Conservation (phyloP, 2,329 filamentous ascomycete species). For the Neopestalotiopsis clavispora region DNA sequence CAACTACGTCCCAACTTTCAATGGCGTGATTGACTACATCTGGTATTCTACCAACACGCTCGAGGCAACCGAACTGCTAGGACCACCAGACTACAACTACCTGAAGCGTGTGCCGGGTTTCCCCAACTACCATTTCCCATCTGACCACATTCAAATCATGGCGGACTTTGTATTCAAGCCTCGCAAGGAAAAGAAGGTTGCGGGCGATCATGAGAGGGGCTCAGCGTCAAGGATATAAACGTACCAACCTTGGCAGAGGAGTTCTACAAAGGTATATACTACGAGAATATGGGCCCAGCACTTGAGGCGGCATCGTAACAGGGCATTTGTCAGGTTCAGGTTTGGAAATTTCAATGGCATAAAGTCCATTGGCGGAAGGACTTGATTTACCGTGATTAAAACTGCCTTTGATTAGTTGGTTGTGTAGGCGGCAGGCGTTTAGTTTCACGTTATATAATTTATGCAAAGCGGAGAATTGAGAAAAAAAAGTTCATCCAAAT, state of each 20-base stretch:
- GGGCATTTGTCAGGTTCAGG: constrained; percentile 2
- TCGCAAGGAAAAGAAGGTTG: constrained; percentile 76
- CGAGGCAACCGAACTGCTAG: constrained; percentile 82
- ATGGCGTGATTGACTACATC: constrained; percentile 93
- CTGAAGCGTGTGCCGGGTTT: constrained; percentile 88
- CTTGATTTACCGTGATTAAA: background rate
- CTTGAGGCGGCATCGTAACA: constrained; percentile 1
- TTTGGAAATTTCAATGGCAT: constrained; percentile 12
- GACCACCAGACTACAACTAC: constrained; percentile 84
- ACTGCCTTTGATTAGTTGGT: constrained; percentile 1
- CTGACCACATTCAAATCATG: constrained; percentile 89
- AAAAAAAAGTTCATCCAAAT: no score
- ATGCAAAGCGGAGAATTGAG: background rate
- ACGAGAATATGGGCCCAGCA: background rate
- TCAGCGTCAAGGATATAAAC: constrained; percentile 4
- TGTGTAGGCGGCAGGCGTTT: constrained; percentile 6
- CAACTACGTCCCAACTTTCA: constrained; percentile 95
- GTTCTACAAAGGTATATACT: constrained; percentile 9
- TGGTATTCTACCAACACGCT: constrained; percentile 95
- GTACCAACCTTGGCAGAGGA: background rate
- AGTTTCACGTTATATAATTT: background rate
- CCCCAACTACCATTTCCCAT: constrained; percentile 92
- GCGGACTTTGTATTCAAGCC: constrained; percentile 89
- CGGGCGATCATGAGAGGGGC: constrained; percentile 11
- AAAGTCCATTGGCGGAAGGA: background rate